Evolutionary conservation across 2,329 filamentous ascomycete genomes (phyloP).

Genomic region (Monosporascus sp.): DNA sequence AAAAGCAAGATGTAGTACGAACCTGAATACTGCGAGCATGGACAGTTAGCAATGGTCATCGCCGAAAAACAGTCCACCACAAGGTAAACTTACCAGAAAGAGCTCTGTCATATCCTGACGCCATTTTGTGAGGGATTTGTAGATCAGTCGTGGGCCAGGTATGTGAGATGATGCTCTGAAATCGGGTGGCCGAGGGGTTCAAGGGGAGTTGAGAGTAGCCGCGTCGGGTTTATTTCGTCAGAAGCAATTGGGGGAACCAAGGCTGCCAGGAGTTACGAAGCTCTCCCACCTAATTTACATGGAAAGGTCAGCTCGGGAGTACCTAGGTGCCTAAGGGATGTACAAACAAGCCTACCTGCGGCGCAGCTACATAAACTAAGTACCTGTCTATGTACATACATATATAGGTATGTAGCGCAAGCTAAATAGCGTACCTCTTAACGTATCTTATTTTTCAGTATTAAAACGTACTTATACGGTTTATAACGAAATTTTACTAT

Average conservation of each 20-base stretch:
- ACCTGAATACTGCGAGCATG: slow-evolving; percentile 72
- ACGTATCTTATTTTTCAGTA: too few species aligned
- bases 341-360: too few species aligned
- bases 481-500: too few species aligned
- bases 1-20: slow-evolving; percentile 25
- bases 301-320: too few species aligned
- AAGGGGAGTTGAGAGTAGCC: slow-evolving; percentile 2
- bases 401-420: too few species aligned
- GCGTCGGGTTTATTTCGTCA: neutral
- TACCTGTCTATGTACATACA: too few species aligned
- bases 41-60: slow-evolving; percentile 35
- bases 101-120: slow-evolving; percentile 97
- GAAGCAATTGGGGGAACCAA: slow-evolving; percentile 8
- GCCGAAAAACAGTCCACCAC: neutral
- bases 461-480: too few species aligned
- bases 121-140: slow-evolving; percentile 44
- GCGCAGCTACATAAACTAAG: too few species aligned
- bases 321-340: too few species aligned
- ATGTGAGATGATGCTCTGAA: slow-evolving; percentile 5
- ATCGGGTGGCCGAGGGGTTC: slow-evolving; percentile 2
- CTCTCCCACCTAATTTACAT: slow-evolving; percentile 3
- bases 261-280: slow-evolving; percentile 25
- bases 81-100: slow-evolving; percentile 72
- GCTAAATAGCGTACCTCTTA: too few species aligned
- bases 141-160: slow-evolving; percentile 3